phyloP scores from a whole-genome alignment of 2,329 filamentous ascomycete species.

The Pseudogymnoascus sp. region DNA sequence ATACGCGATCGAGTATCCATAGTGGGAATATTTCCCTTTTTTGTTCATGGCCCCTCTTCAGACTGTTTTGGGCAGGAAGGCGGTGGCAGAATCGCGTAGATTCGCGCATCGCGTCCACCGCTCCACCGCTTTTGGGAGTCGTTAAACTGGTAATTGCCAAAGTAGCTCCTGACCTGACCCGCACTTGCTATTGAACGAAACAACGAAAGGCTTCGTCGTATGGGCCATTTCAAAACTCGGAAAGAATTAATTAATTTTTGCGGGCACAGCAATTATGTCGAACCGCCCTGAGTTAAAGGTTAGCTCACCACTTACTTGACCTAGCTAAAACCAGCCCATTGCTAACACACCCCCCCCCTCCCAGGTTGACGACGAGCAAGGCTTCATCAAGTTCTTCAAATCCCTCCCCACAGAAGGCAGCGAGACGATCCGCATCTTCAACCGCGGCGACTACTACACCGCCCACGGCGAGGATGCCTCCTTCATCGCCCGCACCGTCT shows the following conservation, averaged over 20 bases:
- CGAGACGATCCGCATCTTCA: slow-evolving; percentile 82
- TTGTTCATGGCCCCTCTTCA: background rate
- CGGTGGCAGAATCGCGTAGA: slow-evolving; percentile 9
- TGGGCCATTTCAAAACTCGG: background rate
- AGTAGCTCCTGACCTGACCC: slow-evolving; percentile 3
- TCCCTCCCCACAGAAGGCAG: slow-evolving; percentile 63
- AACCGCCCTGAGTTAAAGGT: slow-evolving; percentile 47
- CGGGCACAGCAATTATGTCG: slow-evolving; percentile 32
- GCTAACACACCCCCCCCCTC: background rate
- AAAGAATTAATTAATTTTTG: background rate
- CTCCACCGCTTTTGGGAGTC: slow-evolving; percentile 7
- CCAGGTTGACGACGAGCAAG: slow-evolving; percentile 88
- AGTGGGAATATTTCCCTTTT: background rate
- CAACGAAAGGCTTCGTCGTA: background rate
- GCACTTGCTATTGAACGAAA: background rate
- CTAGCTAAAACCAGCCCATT: slow-evolving; percentile 1
- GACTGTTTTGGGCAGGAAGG: background rate
- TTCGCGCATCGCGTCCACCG: slow-evolving; percentile 9
- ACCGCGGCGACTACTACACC: slow-evolving; percentile 91
- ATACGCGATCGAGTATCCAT: too few species aligned
- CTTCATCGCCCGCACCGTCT: slow-evolving; percentile 78
- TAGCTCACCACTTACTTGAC: background rate
- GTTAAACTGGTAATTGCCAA: slow-evolving; percentile 3
- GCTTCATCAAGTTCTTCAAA: slow-evolving; percentile 95
- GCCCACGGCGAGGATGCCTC: slow-evolving; percentile 80